These are phyloP conservation scores for Diaporthe caulivora DNA, from an alignment of 2,329 filamentous ascomycete genomes.

Conservation along the genomic window DNA sequence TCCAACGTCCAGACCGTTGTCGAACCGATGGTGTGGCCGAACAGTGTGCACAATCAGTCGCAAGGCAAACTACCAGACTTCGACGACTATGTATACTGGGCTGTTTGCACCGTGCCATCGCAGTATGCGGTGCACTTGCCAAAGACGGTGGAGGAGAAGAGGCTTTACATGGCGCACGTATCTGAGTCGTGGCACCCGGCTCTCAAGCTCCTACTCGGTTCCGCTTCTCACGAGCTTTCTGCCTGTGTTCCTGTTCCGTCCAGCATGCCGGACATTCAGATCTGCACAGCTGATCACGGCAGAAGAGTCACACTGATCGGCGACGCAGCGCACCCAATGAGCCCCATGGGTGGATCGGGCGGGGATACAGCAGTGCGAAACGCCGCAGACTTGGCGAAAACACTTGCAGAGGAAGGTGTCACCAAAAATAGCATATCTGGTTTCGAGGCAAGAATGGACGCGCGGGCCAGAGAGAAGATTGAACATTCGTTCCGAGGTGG, in stretches of 20 bases:
- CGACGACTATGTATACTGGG: conserved; percentile 46
- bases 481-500: conserved; percentile 48
- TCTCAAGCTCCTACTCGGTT: conserved; percentile 44
- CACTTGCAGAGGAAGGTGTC: conserved; percentile 43
- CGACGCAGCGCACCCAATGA: conserved; percentile 44
- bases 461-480: conserved; percentile 45
- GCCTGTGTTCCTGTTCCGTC: conserved; percentile 46
- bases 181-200: conserved; percentile 46
- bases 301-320: conserved; percentile 44
- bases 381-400: conserved; percentile 45
- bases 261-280: conserved; percentile 47
- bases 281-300: conserved; percentile 39
- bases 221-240: conserved; percentile 42
- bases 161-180: conserved; percentile 40
- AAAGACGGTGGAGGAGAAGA: conserved; percentile 45
- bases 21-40: conserved; percentile 47
- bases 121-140: conserved; percentile 44
- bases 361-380: conserved; percentile 47
- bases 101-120: conserved; percentile 44
- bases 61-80: conserved; percentile 43
- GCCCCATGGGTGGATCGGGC: conserved; percentile 48
- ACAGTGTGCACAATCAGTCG: conserved; percentile 41
- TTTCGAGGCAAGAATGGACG: conserved; percentile 46
- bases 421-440: conserved; percentile 38
- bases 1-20: conserved; percentile 45